Percentiles rank a stretch among this genome's conserved stretches.
Evolutionary conservation across 108 stramenopile genomes (phyloP).

Genomic region (Aurantiochytrium sp.): DNA sequence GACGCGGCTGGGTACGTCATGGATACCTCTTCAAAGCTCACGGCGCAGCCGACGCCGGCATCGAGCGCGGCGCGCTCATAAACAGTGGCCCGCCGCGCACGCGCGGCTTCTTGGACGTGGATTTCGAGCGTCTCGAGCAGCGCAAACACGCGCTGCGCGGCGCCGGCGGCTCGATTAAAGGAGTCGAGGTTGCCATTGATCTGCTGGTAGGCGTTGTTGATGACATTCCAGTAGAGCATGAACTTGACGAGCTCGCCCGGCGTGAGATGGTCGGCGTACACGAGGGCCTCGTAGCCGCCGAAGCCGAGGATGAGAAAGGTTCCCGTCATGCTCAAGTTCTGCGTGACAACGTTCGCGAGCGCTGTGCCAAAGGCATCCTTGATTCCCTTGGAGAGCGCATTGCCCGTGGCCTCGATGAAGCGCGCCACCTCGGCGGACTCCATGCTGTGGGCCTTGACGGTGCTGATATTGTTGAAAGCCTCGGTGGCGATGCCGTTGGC

Average conservation of each 20-base stretch:
- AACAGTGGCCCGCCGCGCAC: background rate
- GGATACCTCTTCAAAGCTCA: conserved; percentile 27
- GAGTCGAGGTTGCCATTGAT: background rate
- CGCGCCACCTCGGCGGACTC: background rate
- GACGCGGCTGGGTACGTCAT: conserved; percentile 45
- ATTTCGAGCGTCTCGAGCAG: background rate
- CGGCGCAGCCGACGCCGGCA: background rate
- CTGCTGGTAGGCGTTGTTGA: background rate
- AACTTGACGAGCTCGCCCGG: conserved; percentile 15
- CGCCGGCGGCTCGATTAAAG: background rate
- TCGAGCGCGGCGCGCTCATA: background rate
- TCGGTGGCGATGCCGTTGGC: conserved; percentile 20
- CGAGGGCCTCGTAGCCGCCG: background rate
- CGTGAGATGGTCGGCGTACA: background rate
- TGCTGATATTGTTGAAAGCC: conserved; percentile 23
- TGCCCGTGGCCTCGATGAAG: background rate
- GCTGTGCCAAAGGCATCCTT: background rate
- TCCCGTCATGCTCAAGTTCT: background rate
- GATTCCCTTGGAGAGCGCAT: background rate
- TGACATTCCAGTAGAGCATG: background rate
- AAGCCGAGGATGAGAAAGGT: background rate
- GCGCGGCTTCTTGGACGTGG: background rate
- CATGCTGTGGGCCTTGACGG: background rate
- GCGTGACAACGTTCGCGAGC: background rate
- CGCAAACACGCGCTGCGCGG: background rate